Evolutionary conservation across 2,329 filamentous ascomycete species (phyloP).

Genomic region (Cladosporium velox): DNA sequence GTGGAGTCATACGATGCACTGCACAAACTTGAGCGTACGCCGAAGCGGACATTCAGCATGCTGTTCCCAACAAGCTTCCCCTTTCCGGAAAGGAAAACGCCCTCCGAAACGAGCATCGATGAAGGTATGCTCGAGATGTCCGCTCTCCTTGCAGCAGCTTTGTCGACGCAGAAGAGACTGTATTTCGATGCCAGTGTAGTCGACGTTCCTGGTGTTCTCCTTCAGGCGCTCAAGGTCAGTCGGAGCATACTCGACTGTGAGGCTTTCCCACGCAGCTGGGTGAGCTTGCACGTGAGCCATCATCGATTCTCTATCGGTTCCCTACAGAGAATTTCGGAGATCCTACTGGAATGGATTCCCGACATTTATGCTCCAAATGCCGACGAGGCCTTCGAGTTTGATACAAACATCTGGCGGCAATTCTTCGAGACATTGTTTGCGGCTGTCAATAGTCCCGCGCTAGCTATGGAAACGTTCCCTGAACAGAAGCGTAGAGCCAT

Average conservation of each 20-base stretch:
- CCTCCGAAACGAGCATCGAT: conserved; percentile 56
- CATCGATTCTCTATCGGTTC: conserved; percentile 73
- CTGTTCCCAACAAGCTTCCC: conserved; percentile 90
- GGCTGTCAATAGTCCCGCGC: conserved; percentile 81
- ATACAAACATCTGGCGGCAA: conserved; percentile 88
- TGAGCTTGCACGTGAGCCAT: conserved; percentile 76
- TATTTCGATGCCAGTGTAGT: conserved; percentile 51
- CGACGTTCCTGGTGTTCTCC: conserved; percentile 72
- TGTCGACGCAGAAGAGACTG: conserved; percentile 33
- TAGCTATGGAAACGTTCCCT: conserved; percentile 92
- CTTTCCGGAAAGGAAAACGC: conserved; percentile 73
- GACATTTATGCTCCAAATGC: conserved; percentile 83
- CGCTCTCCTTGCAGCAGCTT: conserved; percentile 72
- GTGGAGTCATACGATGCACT: conserved; percentile 85
- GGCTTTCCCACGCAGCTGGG: conserved; percentile 85
- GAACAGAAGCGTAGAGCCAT: conserved; percentile 95
- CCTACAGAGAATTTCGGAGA: conserved; percentile 76
- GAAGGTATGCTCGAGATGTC: conserved; percentile 88
- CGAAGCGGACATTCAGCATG: conserved; percentile 69
- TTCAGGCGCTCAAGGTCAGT: conserved; percentile 78
- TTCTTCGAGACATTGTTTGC: conserved; percentile 90
- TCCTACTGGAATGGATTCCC: conserved; percentile 80
- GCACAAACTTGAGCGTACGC: conserved; percentile 62
- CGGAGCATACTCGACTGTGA: conserved; percentile 87
- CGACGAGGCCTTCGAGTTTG: conserved; percentile 61